Percentiles rank a stretch among this genome's conserved stretches.
phyloP scores from a whole-genome alignment of 495 filamentous ascomycete species.

The Penicillium angulare region DNA sequence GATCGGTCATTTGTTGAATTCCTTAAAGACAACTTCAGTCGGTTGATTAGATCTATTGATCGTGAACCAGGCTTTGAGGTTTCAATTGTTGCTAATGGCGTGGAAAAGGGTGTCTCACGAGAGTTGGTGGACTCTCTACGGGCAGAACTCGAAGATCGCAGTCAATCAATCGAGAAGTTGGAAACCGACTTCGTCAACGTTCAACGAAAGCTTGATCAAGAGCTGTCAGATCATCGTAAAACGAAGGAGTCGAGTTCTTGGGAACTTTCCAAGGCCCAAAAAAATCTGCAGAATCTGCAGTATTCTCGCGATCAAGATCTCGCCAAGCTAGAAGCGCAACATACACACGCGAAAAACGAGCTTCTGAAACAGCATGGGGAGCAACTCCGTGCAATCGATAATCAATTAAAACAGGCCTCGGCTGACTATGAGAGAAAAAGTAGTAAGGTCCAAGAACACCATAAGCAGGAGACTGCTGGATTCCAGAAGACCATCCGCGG shows the following conservation, averaged over 20 bases:
- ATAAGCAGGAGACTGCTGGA: conserved; percentile 63
- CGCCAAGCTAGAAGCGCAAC: conserved; percentile 45
- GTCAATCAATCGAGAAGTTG: conserved; percentile 62
- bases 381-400: conserved; percentile 47
- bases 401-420: conserved; percentile 47
- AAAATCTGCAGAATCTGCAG: conserved; percentile 70
- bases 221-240: conserved; percentile 70
- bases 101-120: conserved; percentile 79
- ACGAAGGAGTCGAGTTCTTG: conserved; percentile 64
- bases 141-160: conserved; percentile 71
- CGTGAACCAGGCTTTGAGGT: conserved; percentile 86
- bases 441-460: conserved; percentile 44
- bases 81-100: conserved; percentile 70
- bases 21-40: conserved; percentile 91
- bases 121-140: conserved; percentile 82
- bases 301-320: conserved; percentile 63
- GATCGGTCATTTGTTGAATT: conserved; percentile 89
- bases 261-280: conserved; percentile 65
- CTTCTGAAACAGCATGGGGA: conserved; percentile 47
- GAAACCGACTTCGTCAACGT: conserved; percentile 65
- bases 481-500: conserved; percentile 57
- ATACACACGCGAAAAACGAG: conserved; percentile 43
- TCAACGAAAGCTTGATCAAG: conserved; percentile 70
- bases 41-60: conserved; percentile 82
- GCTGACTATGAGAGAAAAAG: conserved; percentile 49